phyloP scores from a whole-genome alignment of 257 asterid species.

The Solanum lignicaule region DNA sequence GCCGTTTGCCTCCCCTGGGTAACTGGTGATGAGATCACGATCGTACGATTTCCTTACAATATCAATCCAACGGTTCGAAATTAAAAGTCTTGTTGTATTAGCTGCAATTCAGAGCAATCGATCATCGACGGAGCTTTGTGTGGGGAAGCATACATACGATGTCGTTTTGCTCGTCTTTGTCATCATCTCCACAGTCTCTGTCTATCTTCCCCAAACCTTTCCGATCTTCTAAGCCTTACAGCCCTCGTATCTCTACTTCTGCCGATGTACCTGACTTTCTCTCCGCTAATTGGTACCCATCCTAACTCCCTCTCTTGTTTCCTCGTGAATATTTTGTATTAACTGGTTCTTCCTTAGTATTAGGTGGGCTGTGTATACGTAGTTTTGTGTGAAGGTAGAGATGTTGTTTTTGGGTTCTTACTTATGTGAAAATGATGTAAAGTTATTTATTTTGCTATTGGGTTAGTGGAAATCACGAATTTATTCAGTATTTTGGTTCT shows the following conservation, averaged over 20 bases:
- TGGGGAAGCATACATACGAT: slow-evolving; percentile 16
- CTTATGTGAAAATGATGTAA: background rate
- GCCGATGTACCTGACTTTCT: slow-evolving; percentile 79
- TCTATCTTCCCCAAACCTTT: slow-evolving; percentile 14
- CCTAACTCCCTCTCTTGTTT: background rate
- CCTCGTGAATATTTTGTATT: background rate
- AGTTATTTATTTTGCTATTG: background rate
- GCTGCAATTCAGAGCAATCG: background rate
- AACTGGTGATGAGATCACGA: background rate
- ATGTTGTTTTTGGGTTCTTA: background rate
- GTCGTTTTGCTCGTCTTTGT: slow-evolving; percentile 42
- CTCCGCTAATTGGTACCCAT: slow-evolving; percentile 64
- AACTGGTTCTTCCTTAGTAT: no score
- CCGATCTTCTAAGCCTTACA: slow-evolving; percentile 12
- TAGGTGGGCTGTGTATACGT: background rate
- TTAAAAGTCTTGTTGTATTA: background rate
- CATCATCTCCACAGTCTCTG: slow-evolving; percentile 3
- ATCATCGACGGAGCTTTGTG: background rate
- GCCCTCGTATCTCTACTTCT: slow-evolving; percentile 49
- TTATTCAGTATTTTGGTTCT: background rate
- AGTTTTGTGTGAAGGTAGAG: background rate
- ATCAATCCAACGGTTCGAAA: background rate
- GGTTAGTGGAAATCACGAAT: background rate
- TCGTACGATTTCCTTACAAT: background rate
- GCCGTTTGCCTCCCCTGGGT: background rate